Evolutionary conservation across 768 basidiomycete genomes (phyloP), one percentile per base, ranked within the genome.

Genomic region (Agrocybe chaxingu): DNA sequence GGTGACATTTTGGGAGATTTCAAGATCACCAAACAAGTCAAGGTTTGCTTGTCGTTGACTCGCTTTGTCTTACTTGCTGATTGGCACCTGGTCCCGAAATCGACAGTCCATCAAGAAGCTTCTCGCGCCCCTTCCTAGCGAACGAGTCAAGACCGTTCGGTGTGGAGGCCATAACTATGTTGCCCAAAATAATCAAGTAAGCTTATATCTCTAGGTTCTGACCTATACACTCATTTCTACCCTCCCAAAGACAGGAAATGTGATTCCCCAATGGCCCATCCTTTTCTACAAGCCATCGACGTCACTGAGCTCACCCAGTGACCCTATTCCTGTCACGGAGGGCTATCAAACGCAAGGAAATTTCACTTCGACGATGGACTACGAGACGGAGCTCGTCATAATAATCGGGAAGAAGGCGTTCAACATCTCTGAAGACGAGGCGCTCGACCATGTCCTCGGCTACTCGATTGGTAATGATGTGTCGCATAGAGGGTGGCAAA

Each of bases 401-500:
- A 52, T 75, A 7, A 72, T 75, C n/a, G 71, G 69, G 62, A 72
- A 67, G 48, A 61, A 58, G 43, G 73, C 71, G 16, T 73, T 68
- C 66, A 73, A 74, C 50, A 73, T 75, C 50, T 66, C 70, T 8
- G 69, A 69, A 12, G 72, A 70, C 24, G 68, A 67, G 37, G 73
- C 72, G 6, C 57, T 75, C 7, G 69, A 72, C 45, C 70, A 73
- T 44, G 71, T 75, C 43, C 62, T 72, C 13, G 73, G 73, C 2
- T 74, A 69, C 45, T 58, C 66, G 35, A 67, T 70, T 29, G 73
- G 73, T 0, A 62, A 74, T 51, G 73, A 74, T 50, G 73, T 74
- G 3, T 72, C 70, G 39, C 73, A 74, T 44, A 61, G 73, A 16
- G 73, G 73, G 9, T 75, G 73, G 73, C 72, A 75, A 51, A 72